Percentiles rank a stretch among this genome's conserved stretches.
Conservation (phyloP, 2,329 filamentous ascomycete genomes). For the Clonostachys sp. region DNA sequence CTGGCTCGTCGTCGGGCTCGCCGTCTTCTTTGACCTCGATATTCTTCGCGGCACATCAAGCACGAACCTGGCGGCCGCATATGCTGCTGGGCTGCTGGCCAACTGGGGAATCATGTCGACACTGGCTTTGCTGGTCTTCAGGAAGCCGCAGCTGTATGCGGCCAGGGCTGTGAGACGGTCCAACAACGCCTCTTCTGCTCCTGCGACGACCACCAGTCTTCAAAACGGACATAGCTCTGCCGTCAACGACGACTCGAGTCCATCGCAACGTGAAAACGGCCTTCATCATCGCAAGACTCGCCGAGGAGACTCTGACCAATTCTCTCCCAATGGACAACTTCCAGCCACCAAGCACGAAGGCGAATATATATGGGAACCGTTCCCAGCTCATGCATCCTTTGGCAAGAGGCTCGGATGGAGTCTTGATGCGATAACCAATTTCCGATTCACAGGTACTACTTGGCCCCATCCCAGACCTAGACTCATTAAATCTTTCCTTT, state of each 20-base stretch:
- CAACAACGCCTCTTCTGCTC: too few relatives aligned
- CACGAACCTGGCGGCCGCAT: conserved; percentile 44
- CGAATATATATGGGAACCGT: conserved; percentile 56
- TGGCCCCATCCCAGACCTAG: not conserved
- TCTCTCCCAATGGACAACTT: not conserved
- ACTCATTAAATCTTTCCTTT: not conserved
- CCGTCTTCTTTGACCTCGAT: conserved; percentile 36
- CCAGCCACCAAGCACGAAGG: conserved; percentile 8
- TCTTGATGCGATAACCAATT: conserved; percentile 47
- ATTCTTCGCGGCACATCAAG: conserved; percentile 39
- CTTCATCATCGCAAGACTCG: not conserved
- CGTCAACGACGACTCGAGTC: not conserved
- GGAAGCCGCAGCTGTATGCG: conserved; percentile 50
- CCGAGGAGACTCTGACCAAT: not conserved
- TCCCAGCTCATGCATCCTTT: conserved; percentile 44
- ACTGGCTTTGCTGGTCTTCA: conserved; percentile 46
- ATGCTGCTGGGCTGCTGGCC: conserved; percentile 42
- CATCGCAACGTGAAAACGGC: not conserved
- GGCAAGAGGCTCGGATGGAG: conserved; percentile 48
- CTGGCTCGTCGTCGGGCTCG: conserved; percentile 42
- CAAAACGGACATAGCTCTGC: not conserved
- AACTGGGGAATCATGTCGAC: conserved; percentile 46
- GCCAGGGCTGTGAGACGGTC: conserved; percentile 39
- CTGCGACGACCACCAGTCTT: too few relatives aligned
- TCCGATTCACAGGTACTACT: conserved; percentile 47